phyloP scores from a whole-genome alignment of 768 basidiomycete species.

The Thelephora ganbajun region DNA sequence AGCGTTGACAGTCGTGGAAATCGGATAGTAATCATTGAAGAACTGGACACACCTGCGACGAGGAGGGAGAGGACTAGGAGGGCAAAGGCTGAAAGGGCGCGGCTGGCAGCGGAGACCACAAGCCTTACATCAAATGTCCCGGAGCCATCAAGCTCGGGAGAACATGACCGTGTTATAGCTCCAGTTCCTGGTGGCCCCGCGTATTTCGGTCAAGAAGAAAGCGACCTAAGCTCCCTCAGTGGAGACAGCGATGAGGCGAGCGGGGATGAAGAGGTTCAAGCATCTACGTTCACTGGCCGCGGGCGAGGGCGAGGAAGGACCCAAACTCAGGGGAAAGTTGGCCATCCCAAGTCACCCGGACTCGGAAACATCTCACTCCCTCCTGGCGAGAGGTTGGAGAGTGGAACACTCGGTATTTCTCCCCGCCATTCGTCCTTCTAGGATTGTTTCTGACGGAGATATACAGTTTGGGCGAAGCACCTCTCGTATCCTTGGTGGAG shows the following conservation, averaged over 20 bases:
- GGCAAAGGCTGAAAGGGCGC: slow-evolving; percentile 25
- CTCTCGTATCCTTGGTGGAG: slow-evolving; percentile 65
- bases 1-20: too few species aligned
- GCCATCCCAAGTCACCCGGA: slow-evolving; percentile 5
- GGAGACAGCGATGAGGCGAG: slow-evolving; percentile 2
- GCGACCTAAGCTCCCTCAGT: slow-evolving; percentile 5
- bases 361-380: slow-evolving; percentile 21
- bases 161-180: background rate
- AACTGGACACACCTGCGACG: slow-evolving; percentile 57
- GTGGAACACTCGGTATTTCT: slow-evolving; percentile 54
- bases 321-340: slow-evolving; percentile 6
- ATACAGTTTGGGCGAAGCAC: slow-evolving; percentile 67
- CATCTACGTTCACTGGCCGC: background rate
- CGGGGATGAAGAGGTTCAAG: background rate
- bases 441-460: background rate
- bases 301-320: background rate
- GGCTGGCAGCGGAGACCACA: slow-evolving; percentile 6
- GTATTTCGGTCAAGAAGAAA: background rate
- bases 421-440: slow-evolving; percentile 1
- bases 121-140: background rate
- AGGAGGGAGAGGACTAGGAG: slow-evolving; percentile 42
- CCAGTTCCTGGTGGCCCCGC: background rate
- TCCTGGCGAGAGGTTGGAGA: slow-evolving; percentile 25
- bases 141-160: background rate
- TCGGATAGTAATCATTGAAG: slow-evolving; percentile 41